A percentile compares a stretch with the other conserved stretches of the same genome.
phyloP scores from a whole-genome alignment of 2,329 filamentous ascomycete genomes.

The Fusarium gaditjirri region DNA sequence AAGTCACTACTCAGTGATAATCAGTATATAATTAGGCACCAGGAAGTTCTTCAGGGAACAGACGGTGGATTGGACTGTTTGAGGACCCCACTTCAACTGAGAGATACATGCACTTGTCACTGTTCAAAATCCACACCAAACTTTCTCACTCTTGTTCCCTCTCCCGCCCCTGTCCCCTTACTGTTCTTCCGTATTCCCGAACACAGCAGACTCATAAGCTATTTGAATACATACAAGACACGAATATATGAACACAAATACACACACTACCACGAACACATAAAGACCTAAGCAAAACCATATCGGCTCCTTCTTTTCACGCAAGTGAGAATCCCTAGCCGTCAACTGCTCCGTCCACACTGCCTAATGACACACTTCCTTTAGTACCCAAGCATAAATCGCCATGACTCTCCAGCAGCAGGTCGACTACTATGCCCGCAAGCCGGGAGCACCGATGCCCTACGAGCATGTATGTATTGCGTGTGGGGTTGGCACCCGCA shows the following conservation, averaged over 20 bases:
- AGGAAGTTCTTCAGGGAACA: neutral
- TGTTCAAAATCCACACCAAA: neutral
- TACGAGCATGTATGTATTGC: conserved; percentile 1
- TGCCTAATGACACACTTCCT: neutral
- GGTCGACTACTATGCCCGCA: neutral
- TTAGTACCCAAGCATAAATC: neutral
- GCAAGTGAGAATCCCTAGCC: neutral
- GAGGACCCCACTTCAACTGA: neutral
- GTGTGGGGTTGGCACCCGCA: neutral
- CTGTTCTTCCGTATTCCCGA: neutral
- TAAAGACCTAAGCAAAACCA: neutral
- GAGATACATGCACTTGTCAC: neutral
- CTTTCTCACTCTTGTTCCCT: neutral
- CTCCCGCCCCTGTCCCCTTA: neutral
- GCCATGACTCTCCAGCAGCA: neutral
- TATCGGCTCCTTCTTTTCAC: neutral
- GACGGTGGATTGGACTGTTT: neutral
- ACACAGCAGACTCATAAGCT: neutral
- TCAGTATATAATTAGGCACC: neutral
- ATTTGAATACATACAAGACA: neutral
- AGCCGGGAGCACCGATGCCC: neutral
- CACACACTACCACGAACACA: neutral
- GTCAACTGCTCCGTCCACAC: neutral
- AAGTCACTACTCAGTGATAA: neutral
- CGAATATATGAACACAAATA: neutral